Base-by-base conservation (phyloP, 2,329 filamentous ascomycete species). In the Microsporum ferrugineum region DNA sequence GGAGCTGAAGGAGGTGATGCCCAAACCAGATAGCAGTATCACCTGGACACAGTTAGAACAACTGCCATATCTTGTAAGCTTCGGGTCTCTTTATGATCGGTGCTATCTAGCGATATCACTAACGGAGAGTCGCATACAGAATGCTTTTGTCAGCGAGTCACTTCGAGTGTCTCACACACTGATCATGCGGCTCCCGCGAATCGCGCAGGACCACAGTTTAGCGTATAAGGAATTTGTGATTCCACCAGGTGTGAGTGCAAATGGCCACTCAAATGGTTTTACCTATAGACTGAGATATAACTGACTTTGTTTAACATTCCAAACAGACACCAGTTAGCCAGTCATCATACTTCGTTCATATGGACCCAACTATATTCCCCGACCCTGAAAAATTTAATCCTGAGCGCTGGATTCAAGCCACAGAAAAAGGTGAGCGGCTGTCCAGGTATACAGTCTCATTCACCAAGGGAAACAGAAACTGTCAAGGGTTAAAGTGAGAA, bases 371-470 rank as follows among this genome's bases (percentile, higher is more conserved):
- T 5, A 62, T 69, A 43, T 69, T 68, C 57, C 67, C 65, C 4
- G 63, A 69, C 41, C 62, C 67, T 3, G 49, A 60, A 14, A 63
- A 53, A 31, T 69, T 68, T 55, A 59, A 61, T 7, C 68, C 68
- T 14, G 66, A 68, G 39, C 64, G 68, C 8, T 69, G 68, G 68
- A 45, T 68, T 36, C 58, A 49, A 60, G 64, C 27, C 38, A 65
- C 67, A 33, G n/a, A 60, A 29, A 57, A 60, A 10, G 60, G 62
- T 6, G 53, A 59, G 31, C 60, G 53, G 14, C 66, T 68, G 3
- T 65, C 68, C 45, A 62, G 58, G 5, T 70, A 68, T 57, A 63
- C 71, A 5, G 64, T 67, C 7, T 27, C 67, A 12, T 69, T 69
- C 60, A 59, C 60, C 1, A 69, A 68, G 51, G 67, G 68, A 2